phyloP scores from a whole-genome alignment of 2,329 filamentous ascomycete species.

The Myriosclerotinia curreyana region DNA sequence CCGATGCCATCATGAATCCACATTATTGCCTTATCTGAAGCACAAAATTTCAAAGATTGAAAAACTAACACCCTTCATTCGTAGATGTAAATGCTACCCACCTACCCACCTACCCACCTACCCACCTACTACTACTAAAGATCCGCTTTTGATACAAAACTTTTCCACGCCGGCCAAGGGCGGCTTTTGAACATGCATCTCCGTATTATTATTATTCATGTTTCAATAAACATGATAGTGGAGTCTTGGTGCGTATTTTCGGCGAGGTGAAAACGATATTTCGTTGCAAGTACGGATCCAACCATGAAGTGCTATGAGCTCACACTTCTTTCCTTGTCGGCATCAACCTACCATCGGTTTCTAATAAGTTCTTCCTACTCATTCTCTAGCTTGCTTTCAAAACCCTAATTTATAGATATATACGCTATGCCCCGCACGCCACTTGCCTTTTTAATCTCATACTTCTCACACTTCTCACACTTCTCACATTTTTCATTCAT shows the following conservation, averaged over 20 bases:
- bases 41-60: constrained; percentile 6
- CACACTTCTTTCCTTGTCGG: constrained; percentile 12
- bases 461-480: constrained; percentile 5
- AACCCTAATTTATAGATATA: constrained; percentile 32
- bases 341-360: not conserved
- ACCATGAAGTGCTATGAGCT: constrained; percentile 17
- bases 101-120: too few species aligned
- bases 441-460: not conserved
- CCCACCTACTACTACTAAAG: too few species aligned
- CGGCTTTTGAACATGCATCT: constrained; percentile 25
- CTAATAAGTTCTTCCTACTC: constrained; percentile 25
- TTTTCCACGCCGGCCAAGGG: constrained; percentile 29
- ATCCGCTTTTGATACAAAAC: constrained; percentile 35
- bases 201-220: constrained; percentile 21
- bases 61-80: constrained; percentile 6
- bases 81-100: constrained; percentile 7
- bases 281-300: constrained; percentile 16
- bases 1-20: constrained; percentile 16
- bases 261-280: constrained; percentile 12
- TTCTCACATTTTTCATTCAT: not conserved
- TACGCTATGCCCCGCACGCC: constrained; percentile 24
- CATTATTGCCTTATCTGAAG: constrained; percentile 30
- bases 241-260: constrained; percentile 2
- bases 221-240: constrained; percentile 27
- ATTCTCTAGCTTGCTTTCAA: constrained; percentile 36